Percentiles rank a stretch among this genome's conserved stretches.
phyloP scores from a whole-genome alignment of 768 basidiomycete species.

The Lactifluus rugatus region DNA sequence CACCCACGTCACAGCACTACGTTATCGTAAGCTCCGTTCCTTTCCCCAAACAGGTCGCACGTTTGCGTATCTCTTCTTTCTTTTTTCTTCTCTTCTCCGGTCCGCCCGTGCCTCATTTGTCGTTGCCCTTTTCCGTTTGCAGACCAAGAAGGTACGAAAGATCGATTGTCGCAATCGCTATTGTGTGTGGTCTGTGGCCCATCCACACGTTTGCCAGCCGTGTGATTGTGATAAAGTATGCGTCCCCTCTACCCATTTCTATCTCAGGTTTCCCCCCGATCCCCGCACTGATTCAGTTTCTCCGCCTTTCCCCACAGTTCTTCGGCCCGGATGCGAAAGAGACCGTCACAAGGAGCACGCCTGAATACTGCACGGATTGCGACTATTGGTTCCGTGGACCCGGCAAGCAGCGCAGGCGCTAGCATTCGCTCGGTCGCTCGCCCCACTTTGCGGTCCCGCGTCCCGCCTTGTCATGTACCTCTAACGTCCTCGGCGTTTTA shows the following conservation, averaged over 20 bases:
- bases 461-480: neutral
- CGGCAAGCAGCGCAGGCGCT: constrained; percentile 18
- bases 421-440: neutral
- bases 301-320: constrained; percentile 37
- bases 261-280: neutral
- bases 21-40: constrained; percentile 41
- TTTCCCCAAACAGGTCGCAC: constrained; percentile 7
- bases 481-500: neutral
- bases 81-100: neutral
- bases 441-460: neutral
- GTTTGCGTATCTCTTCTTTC: constrained; percentile 6
- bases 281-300: constrained; percentile 4
- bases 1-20: constrained; percentile 44
- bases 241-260: constrained; percentile 8
- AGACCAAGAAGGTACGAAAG: constrained; percentile 44
- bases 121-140: constrained; percentile 14
- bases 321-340: constrained; percentile 62
- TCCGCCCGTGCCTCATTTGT: constrained; percentile 8
- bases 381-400: constrained; percentile 24
- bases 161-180: constrained; percentile 44
- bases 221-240: constrained; percentile 39
- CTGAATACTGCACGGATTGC: constrained; percentile 32
- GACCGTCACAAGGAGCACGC: constrained; percentile 40
- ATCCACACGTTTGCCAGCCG: constrained; percentile 31
- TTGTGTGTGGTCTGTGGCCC: constrained; percentile 34